A percentile compares a stretch with the other conserved stretches of the same genome.
Conservation (phyloP, 1,284 basidiomycete species). For the Cryptococcus sp. region DNA sequence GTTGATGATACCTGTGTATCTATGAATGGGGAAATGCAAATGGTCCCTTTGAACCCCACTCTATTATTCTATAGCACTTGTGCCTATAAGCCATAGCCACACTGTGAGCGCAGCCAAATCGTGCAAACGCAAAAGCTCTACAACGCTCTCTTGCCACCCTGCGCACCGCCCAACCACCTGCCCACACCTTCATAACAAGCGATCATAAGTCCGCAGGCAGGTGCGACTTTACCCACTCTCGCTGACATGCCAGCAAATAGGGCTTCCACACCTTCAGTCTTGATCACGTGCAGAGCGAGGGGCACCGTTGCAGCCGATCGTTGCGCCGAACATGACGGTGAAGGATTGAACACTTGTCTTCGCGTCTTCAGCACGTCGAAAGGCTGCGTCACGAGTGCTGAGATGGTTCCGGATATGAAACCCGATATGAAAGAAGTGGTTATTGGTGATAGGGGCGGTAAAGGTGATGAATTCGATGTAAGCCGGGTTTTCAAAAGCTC, state of each 20-base stretch:
- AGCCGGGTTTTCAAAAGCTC: slow-evolving; percentile 49
- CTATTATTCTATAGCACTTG: too few relatives aligned
- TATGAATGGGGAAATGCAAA: too few relatives aligned
- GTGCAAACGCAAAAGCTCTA: too few relatives aligned
- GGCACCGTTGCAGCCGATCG: slow-evolving; percentile 59
- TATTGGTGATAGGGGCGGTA: slow-evolving; percentile 39
- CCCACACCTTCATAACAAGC: slow-evolving; percentile 80
- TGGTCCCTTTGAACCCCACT: too few relatives aligned
- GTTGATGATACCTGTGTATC: too few relatives aligned
- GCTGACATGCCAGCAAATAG: slow-evolving; percentile 85
- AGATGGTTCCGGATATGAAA: slow-evolving; percentile 56
- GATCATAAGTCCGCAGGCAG: slow-evolving; percentile 88
- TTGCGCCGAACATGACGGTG: slow-evolving; percentile 58
- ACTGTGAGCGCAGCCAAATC: too few relatives aligned
- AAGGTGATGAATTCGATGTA: slow-evolving; percentile 29
- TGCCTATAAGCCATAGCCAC: too few relatives aligned
- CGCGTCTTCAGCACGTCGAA: slow-evolving; percentile 97
- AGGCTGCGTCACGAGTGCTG: slow-evolving; percentile 88
- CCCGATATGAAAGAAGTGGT: slow-evolving; percentile 49
- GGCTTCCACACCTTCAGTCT: slow-evolving; percentile 73
- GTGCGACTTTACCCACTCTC: slow-evolving; percentile 91
- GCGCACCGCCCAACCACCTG: slow-evolving; percentile 41
- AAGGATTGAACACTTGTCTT: slow-evolving; percentile 67
- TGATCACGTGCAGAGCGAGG: slow-evolving; percentile 68
- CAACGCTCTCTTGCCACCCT: too few relatives aligned